phyloP scores from a whole-genome alignment of 202 grass and related monocot genomes.

The Dendrocalamus latiflorus region DNA sequence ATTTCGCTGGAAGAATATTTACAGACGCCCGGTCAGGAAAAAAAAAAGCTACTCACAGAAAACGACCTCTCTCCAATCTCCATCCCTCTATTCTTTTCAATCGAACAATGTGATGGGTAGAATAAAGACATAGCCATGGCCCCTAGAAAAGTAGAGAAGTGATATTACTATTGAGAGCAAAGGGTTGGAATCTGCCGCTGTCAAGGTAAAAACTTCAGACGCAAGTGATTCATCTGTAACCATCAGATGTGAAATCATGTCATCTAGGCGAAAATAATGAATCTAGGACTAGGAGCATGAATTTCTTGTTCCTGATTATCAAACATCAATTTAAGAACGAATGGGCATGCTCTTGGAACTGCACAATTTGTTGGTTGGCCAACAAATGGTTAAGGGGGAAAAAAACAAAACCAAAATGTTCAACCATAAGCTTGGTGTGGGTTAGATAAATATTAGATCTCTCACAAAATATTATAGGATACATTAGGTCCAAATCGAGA shows the following conservation, averaged over 20 bases:
- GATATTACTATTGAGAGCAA: not conserved
- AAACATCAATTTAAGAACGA: not conserved
- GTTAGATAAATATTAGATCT: too few relatives aligned
- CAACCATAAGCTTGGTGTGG: too few relatives aligned
- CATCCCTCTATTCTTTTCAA: not conserved
- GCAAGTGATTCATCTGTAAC: not conserved
- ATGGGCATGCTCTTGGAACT: not conserved
- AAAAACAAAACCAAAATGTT: not conserved
- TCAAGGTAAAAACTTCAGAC: not conserved
- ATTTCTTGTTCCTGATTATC: not conserved
- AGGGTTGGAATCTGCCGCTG: constrained; percentile 1
- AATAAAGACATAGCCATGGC: not conserved
- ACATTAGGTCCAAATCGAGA: too few relatives aligned
- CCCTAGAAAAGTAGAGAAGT: not conserved
- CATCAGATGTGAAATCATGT: not conserved
- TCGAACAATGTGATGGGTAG: not conserved
- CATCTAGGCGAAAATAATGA: not conserved
- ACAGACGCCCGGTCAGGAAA: too few relatives aligned
- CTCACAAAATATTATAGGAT: too few relatives aligned
- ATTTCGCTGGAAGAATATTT: not conserved
- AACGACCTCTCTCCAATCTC: not conserved
- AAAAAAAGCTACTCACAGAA: too few relatives aligned
- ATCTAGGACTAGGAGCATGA: not conserved
- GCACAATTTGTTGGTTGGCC: not conserved
- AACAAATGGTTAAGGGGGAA: not conserved